Base-by-base conservation (phyloP, 2,329 filamentous ascomycete species). In the Tolypocladium tundrense region DNA sequence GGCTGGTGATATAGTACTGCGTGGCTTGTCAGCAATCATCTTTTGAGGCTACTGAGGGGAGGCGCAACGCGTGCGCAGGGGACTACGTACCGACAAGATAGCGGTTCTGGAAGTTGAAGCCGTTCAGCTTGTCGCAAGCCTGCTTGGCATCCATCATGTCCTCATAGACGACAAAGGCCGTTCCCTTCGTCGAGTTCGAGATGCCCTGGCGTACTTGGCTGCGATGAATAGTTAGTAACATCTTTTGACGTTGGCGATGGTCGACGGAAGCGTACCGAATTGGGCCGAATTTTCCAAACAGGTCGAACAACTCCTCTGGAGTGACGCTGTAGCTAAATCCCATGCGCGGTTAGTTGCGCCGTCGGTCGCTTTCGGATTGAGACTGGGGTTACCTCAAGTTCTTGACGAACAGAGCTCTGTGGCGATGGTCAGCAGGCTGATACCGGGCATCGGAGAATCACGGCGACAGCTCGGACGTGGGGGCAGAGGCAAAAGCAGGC, bases 21-120 rank as follows among this genome's bases (percentile, higher is more conserved):
- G 50, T 53, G 13, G 42, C 21, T n/a, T 21, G 41, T 58, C 14
- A 53, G 33, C 33, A 56, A 54, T 7, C 6, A 10, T 19, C 1
- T 10, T 31, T 7, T 21, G 8, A 31, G 8, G 4, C 16, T 45
- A 8, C 14, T 24, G 21, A 35, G 27, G 16, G 8, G 4, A 45
- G n/a, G 27, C 16, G 19, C 40, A 54, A 41, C 52, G 41, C 53
- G 42, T 57, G 54, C 42, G 55, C 45, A 9, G 19, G 45, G 11
- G 24, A 37, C 14, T 24, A 54, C 90, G 61, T 84, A 95, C 91
- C 91, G 70, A 99, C 94, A 68, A 99, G 90, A 77, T 99, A 99
- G 73, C 94, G 89, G 79, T 93, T 96, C 81, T 99, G 94, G 76
- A 99, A 99, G 81, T 99, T 99, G 86, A 96, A 99, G 73, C 94